These are phyloP conservation scores for Friedmanniomyces endolithicus DNA, from an alignment of 495 filamentous ascomycete species.

Conservation along the genomic window DNA sequence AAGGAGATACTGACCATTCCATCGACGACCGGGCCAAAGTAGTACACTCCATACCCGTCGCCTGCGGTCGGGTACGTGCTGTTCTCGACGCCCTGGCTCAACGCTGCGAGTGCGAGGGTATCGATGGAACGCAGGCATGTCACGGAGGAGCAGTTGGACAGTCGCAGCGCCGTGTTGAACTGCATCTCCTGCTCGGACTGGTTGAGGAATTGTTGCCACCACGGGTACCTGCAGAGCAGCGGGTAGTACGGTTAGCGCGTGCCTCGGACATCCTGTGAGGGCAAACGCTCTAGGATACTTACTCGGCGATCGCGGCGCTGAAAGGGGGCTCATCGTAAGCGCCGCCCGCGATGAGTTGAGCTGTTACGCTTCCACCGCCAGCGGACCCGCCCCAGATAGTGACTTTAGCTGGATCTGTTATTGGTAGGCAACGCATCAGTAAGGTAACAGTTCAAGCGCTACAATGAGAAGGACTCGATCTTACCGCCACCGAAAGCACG, in stretches of 20 bases:
- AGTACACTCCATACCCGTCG: slow-evolving; percentile 17
- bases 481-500: slow-evolving; percentile 7
- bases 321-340: slow-evolving; percentile 19
- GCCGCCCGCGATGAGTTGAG: slow-evolving; percentile 22
- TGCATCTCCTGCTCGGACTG: slow-evolving; percentile 17
- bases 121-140: slow-evolving; percentile 14
- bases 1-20: background rate
- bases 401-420: slow-evolving; percentile 16
- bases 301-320: slow-evolving; percentile 19
- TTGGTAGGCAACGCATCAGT: background rate
- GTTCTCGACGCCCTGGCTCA: slow-evolving; percentile 12
- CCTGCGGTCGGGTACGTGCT: slow-evolving; percentile 2
- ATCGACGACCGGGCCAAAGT: slow-evolving; percentile 21
- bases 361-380: slow-evolving; percentile 19
- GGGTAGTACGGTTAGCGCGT: no score
- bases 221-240: no score
- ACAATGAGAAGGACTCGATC: background rate
- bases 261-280: no score
- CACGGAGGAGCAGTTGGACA: slow-evolving; percentile 14
- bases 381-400: slow-evolving; percentile 28
- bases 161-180: slow-evolving; percentile 7
- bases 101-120: background rate
- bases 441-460: background rate
- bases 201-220: slow-evolving; percentile 22
- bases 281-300: no score